These are phyloP conservation scores for Circinella umbellata DNA, from an alignment of 371 early-diverging fungal genomes.

Conservation along the genomic window DNA sequence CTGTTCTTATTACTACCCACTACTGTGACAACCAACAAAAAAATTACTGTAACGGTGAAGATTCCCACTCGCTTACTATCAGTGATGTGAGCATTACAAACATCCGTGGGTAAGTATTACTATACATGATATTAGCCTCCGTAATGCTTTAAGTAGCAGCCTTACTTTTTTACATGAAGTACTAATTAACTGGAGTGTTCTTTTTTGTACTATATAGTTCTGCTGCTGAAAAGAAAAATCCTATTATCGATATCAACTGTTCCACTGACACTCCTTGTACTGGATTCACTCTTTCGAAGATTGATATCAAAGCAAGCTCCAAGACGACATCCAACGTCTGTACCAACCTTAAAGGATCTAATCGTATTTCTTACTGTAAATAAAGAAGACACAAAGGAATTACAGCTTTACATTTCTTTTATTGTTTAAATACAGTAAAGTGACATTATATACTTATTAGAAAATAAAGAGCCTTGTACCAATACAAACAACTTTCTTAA, in stretches of 20 bases:
- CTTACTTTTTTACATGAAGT: no score
- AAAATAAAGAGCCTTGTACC: no score
- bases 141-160: no score
- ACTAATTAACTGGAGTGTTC: background rate
- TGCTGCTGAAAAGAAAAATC: constrained; percentile 15
- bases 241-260: constrained; percentile 32
- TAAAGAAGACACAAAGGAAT: background rate
- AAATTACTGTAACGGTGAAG: constrained; percentile 22
- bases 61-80: constrained; percentile 27
- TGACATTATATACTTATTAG: no score
- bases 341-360: constrained; percentile 26
- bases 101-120: constrained; percentile 22
- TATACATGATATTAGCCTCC: no score
- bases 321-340: constrained; percentile 31
- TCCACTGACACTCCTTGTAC: constrained; percentile 34
- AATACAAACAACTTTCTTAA: no score
- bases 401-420: no score
- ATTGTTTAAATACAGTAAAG: no score
- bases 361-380: constrained; percentile 27
- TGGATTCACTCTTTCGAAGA: constrained; percentile 20
- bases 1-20: constrained; percentile 32
- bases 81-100: constrained; percentile 28
- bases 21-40: constrained; percentile 30
- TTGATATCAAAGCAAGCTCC: constrained; percentile 17
- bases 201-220: constrained; percentile 3